Evolutionary conservation across 257 asterid species (phyloP), one percentile per base, ranked within the genome.

Genomic region (Cinchona pubescens): DNA sequence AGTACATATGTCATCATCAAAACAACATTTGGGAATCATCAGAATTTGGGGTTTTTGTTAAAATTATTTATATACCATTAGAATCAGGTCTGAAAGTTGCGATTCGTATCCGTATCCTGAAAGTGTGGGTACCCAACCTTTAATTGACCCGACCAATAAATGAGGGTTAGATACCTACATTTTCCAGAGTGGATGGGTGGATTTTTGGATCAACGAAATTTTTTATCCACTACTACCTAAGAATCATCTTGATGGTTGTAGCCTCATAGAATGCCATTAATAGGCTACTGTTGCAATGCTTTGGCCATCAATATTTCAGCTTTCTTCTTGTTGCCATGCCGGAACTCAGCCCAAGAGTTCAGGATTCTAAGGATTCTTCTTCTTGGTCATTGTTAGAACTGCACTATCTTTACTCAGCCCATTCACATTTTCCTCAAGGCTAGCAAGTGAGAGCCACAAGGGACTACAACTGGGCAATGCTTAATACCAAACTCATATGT

Each of bases 231-330:
- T n/a, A n/a, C n/a, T n/a, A n/a, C n/a, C n/a, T n/a, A n/a, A n/a
- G n/a, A n/a, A n/a, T 96, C 88, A 87, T 91, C 78, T 91, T 96
- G 58, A 93, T 82, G 0, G 93, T 80, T 38, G 90, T 85, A 43
- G 97, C 96, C 98, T n/a, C 96, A 88, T 18, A 93, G 87, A 56
- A 90, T 86, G 18, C 97, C 98, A 29, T 96, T 88, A 38, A 82
- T 88, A 9, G 96, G 96, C 78, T 96, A 93, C 78, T 88, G 96
- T 76, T 93, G 98, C 88, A 91, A 80, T 42, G 97, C 98, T 87
- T 91, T 93, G 0, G 98, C 96, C 97, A 91, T 90, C 69, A 90
- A 70, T 72, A 84, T 85, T 18, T 91, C 98, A 9, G 98, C 89
- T 82, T 88, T 97, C 81, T 88, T 91, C 87, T 86, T 88, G 87